These are phyloP conservation scores for Fabrea salina DNA, from an alignment of 169 alveolate genomes.

Conservation along the genomic window DNA sequence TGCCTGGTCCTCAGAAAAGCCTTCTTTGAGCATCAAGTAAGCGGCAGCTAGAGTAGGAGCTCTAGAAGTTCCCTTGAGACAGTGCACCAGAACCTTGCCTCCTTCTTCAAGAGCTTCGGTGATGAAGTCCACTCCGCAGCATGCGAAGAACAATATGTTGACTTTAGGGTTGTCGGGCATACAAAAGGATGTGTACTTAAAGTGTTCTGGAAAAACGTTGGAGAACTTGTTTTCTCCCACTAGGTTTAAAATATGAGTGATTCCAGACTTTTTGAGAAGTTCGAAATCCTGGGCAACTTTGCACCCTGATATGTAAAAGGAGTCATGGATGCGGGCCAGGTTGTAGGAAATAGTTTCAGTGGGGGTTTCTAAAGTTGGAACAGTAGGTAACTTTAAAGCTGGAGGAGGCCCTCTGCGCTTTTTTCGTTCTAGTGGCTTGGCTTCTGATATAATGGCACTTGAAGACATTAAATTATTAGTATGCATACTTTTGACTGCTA, in stretches of 20 bases:
- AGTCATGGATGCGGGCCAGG: neutral
- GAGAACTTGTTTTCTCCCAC: conserved; percentile 27
- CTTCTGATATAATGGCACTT: no score
- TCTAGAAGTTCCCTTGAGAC: conserved; percentile 66
- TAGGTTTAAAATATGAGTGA: conserved; percentile 27
- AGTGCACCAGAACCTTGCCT: conserved; percentile 65
- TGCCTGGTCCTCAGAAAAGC: neutral
- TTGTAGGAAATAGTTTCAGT: neutral
- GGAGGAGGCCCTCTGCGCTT: conserved; percentile 31
- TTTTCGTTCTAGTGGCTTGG: no score
- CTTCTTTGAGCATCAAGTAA: conserved; percentile 56
- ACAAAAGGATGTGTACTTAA: neutral
- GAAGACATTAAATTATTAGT: no score
- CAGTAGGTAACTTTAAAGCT: neutral
- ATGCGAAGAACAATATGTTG: conserved; percentile 1
- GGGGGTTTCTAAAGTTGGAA: neutral
- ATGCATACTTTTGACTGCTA: no score
- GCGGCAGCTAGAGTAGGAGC: conserved; percentile 65
- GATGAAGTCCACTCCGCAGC: neutral
- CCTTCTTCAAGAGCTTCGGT: conserved; percentile 8
- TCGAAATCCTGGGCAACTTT: conserved; percentile 15
- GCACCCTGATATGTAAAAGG: conserved; percentile 17
- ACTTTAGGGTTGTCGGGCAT: conserved; percentile 30
- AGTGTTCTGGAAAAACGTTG: conserved; percentile 3
- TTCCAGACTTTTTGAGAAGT: neutral